These are phyloP conservation scores for Chrysoporthe austroafricana DNA, from an alignment of 2,329 filamentous ascomycete species.

Conservation along the genomic window DNA sequence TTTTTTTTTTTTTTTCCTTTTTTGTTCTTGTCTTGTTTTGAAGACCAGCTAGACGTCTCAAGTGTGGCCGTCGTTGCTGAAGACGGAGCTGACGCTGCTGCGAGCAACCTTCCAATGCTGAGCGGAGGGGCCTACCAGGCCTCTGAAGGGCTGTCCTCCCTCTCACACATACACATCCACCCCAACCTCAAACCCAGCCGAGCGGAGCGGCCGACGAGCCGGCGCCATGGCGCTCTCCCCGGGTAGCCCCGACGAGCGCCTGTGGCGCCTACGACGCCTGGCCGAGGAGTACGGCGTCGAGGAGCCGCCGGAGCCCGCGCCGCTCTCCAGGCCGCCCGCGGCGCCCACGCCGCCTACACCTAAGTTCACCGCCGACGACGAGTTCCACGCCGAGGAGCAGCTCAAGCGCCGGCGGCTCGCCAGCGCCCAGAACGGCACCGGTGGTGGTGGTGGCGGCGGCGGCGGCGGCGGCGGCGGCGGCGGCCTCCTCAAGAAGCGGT, in stretches of 20 bases:
- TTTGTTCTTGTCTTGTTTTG: too few species aligned
- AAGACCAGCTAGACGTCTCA: neutral
- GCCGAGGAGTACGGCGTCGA: constrained; percentile 55
- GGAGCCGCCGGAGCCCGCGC: constrained; percentile 44
- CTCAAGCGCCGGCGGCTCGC: constrained; percentile 49
- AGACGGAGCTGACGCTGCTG: neutral
- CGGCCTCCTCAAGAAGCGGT: constrained; percentile 39
- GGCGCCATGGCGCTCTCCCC: constrained; percentile 25
- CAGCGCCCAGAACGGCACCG: constrained; percentile 37
- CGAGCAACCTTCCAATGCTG: neutral
- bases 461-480: constrained; percentile 35
- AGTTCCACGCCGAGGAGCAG: constrained; percentile 57
- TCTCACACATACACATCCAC: neutral
- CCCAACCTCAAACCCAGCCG: neutral
- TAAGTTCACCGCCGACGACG: constrained; percentile 52
- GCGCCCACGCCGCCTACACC: constrained; percentile 40
- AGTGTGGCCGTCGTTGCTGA: neutral
- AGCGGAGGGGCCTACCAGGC: neutral
- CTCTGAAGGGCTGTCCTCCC: neutral
- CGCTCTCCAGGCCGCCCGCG: constrained; percentile 43
- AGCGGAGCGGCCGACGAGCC: neutral
- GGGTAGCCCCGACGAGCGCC: constrained; percentile 42
- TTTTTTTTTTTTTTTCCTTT: neutral
- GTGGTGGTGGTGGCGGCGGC: constrained; percentile 35
- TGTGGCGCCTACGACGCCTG: constrained; percentile 53